Evolutionary conservation across 2,329 filamentous ascomycete species (phyloP).

Genomic region (Hymenoscyphus linearis): DNA sequence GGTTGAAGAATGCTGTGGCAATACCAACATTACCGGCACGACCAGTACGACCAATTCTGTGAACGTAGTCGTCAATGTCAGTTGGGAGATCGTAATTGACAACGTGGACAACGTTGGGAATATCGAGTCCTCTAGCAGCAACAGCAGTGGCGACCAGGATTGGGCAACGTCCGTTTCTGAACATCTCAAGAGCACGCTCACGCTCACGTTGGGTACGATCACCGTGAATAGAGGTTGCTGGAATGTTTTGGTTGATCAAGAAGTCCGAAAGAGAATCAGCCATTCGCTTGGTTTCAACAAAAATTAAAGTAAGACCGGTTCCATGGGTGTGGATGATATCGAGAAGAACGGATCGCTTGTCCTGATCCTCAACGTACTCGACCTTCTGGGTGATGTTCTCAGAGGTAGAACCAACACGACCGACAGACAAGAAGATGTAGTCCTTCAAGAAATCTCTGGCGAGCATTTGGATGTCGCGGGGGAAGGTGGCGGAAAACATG

Average conservation of each 20-base stretch:
- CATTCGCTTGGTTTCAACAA: constrained; percentile 99
- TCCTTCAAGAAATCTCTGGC: constrained; percentile 98
- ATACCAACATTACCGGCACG: constrained; percentile 99
- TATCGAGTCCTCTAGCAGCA: constrained; percentile 72
- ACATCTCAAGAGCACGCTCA: constrained; percentile 95
- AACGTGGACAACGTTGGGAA: constrained; percentile 93
- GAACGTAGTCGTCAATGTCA: constrained; percentile 97
- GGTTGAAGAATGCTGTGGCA: constrained; percentile 99
- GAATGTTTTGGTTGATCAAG: constrained; percentile 97
- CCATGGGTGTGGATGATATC: constrained; percentile 96
- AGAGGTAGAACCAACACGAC: constrained; percentile 97
- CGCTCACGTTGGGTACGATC: constrained; percentile 98
- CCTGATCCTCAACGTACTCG: constrained; percentile 91
- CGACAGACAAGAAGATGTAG: constrained; percentile 97
- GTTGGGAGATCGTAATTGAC: constrained; percentile 99
- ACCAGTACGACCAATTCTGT: constrained; percentile 98
- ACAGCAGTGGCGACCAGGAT: constrained; percentile 97
- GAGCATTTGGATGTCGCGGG: constrained; percentile 98
- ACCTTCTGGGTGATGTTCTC: constrained; percentile 99
- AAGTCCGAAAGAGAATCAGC: constrained; percentile 97
- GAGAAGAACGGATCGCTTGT: constrained; percentile 96
- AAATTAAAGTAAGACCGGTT: constrained; percentile 86
- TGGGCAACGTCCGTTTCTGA: constrained; percentile 91
- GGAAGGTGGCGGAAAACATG: constrained; percentile 99
- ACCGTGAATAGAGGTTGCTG: constrained; percentile 96